Evolutionary conservation across 164 flowering plant species (phyloP), one percentile per base, ranked within the genome.

Genomic region (Buxus sempervirens): DNA sequence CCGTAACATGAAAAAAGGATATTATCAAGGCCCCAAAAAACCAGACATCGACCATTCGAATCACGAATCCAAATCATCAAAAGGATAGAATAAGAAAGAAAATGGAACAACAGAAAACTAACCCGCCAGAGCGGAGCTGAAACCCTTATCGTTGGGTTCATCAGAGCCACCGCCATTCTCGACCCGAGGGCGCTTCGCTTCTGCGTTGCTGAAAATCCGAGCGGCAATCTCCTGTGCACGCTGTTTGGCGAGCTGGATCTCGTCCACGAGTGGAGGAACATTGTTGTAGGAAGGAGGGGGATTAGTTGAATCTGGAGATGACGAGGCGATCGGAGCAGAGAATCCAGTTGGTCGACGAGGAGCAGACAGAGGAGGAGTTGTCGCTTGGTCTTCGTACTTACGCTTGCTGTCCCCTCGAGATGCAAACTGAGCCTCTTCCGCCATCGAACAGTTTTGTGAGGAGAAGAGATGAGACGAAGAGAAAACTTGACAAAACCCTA

Each of bases 221-320:
- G 96, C 89, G 0, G 97, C 98, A 76, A 93, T 90, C 84, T 91
- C 95, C 82, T 93, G 96, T 0, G 93, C 98, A 13, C 84, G 78
- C 80, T 86, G 96, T 82, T 93, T 93, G 16, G 98, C 98, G 14
- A 77, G 65, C 82, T 85, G 88, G 86, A 91, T 73, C 64, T 86
- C 96, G 45, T 84, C 90, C 32, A 68, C 67, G 0, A 91, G 87
- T 0, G 93, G 85, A 5, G 90, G 83, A 0, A 82, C 91, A 79
- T 62, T 82, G 79, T 84, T 83, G 82, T 84, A 91, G 0, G 97
- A 70, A n/a, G 75, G 63, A 26, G 80, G 79, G 1, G 70, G 70
- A 62, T 36, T 53, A 36, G 38, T 58, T 20, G 86, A 77, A n/a
- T 84, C 90, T 9, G 95, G 85, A 1, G 88, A 76, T 0, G 72